Base-by-base conservation (phyloP, 2,329 filamentous ascomycete genomes). In the Arthrobotrys pseudoclavata region DNA sequence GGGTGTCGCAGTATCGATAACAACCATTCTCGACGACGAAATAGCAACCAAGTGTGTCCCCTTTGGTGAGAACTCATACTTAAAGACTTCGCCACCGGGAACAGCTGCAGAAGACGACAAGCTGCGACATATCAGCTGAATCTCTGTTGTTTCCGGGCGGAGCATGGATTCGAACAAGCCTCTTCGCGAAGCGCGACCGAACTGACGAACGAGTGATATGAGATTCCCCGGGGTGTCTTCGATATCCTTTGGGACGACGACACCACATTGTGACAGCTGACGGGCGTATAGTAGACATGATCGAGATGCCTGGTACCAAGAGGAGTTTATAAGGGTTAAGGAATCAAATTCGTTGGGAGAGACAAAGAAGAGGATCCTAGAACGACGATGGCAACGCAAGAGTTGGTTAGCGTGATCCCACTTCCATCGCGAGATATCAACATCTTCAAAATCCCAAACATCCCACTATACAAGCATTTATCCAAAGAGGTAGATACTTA, bases 1-100 rank as follows among this genome's bases (percentile, higher is more conserved):
- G 42, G 88, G 84, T 0, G 86, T 86, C 22, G 88, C 87, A 2
- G 92, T 86, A 82, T 95, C 90, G 63, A 97, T 85, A 37, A 96
- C 88, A 81, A 94, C 91, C 79, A 97, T 92, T 71, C 93, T 88
- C 12, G 93, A 94, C 42, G 93, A 96, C 83, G 93, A 96, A 83
- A 94, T 92, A 63, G 92, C 93, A 47, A 96, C 87, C 31, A 96
- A 84, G 80, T 91, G 89, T 80, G 91, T 89, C 1, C 92, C 93
- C 67, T 88, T 89, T 4, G 92, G 89, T 1, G 93, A 96, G 75
- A 93, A 89, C 79, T 88, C 90, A 83, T 96, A 97, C 68, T 93
- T 91, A 85, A 97, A 92, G 53, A 92, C 92, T 83, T 97, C 93
- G 34, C 92, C 92, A 37, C 91, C 91, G 0, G 93, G 93, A 79